Evolutionary conservation across 192 early-diverging fungal genomes (phyloP), one percentile per base, ranked within the genome.

Genomic region (Oehlia diaphana): DNA sequence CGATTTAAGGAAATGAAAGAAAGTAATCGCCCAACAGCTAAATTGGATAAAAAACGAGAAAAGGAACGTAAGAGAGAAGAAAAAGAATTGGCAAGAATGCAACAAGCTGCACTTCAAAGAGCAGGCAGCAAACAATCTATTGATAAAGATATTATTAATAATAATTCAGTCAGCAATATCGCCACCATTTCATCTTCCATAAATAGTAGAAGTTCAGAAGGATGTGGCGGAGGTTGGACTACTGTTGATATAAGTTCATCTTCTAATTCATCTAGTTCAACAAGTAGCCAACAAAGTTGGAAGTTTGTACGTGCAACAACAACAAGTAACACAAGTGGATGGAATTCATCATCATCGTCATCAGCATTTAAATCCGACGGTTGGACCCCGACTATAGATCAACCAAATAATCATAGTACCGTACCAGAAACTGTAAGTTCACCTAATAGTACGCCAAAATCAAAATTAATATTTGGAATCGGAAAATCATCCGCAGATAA

Each of bases 1-100:
- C 85, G 93, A 12, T 93, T 94, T 83, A 93, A 92, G 69, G 93
- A 94, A 21, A 93, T 94, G 93, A 87, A 91, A 70, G 89, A 93
- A 14, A 89, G 81, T 9, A 90, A 79, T 42, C 74, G 81, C 7
- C 80, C 84, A 4, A 81, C 81, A 49, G 74, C 78, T 2, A 65
- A 84, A 69, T 79, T 72, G 26, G 87, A 84, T 63, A 85, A 86
- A 77, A 87, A 89, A 79, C 86, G 89, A 28, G 89, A 88, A 53
- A 90, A 90, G 80, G 93, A 94, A 74, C 83, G 85, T 35, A 86
- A 84, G 65, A 73, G 92, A 28, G 93, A 93, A 81, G 92, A 93
- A 82, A 83, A 84, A 23, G 93, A 94, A 76, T 70, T 93, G 71
- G 85, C 86, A 49, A 76, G 90, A 64, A 82, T 93, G 65, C 91